Base-by-base conservation (phyloP, 2,329 filamentous ascomycete genomes). In the Colletotrichum chrysophilum region DNA sequence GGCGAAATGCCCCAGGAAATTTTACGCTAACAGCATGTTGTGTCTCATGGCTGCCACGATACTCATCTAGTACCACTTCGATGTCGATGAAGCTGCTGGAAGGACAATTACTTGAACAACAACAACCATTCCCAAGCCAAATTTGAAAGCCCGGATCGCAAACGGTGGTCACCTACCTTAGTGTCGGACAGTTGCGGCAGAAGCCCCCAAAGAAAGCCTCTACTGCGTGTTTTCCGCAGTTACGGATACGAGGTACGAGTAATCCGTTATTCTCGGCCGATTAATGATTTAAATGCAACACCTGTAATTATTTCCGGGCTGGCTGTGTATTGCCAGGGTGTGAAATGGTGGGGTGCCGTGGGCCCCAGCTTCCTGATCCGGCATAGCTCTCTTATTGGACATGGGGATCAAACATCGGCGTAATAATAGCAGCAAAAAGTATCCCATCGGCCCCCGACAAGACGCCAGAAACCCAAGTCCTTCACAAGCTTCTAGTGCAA, bases 1-100 rank as follows among this genome's bases (percentile, higher is more conserved):
- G 4, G 2, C 1, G 9, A 43, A n/a, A 43, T 6, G 4, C 3
- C 9, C 16, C 4, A 18, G 18, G 4, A n/a, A 43, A n/a, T 0
- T 6, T n/a, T 43, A 43, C 38, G 38, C 38, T 4, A 5, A 9
- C 38, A 43, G 18, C 38, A 43, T 43, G 9, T 0, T 43, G 38
- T n/a, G 9, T 0, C 38, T 43, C 4, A n/a, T 43, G 5, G 5
- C 9, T n/a, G 18, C 38, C 38, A 12, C 7, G 16, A 9, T 38
- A 38, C 36, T 38, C 7, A 38, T 38, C 36, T 1, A 38, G 36
- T 38, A 38, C 36, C 36, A 8, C 18, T n/a, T 43, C 8, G 18
- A 43, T 0, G 18, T 43, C 18, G 4, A 43, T n/a, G 38, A 6
- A 43, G 18, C 38, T 18, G 36, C 9, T 5, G 3, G 18, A 6